Evolutionary conservation across 192 early-diverging fungal genomes (phyloP), one percentile per base, ranked within the genome.

Genomic region (Coemansia sp.): DNA sequence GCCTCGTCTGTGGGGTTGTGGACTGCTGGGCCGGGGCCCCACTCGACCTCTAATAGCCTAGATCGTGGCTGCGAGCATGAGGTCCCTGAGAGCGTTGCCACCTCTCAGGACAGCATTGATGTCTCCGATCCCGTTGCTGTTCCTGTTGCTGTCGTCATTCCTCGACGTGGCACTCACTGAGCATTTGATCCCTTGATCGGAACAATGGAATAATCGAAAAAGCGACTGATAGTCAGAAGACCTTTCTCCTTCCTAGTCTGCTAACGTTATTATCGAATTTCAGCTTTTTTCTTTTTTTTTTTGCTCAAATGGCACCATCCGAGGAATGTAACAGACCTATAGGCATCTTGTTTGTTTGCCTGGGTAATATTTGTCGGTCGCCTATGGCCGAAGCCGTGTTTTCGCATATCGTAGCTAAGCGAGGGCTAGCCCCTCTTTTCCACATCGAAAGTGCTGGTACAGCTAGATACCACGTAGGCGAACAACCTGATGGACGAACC

Each of bases 311-410:
- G 56, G 34, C 56, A 18, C 34, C 9, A 34, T 31, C 26, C 16
- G 33, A 1, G 31, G 26, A 31, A 1, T 9, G 56, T 18, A 35
- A 20, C 37, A 35, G 38, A 36, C 63, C 59, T 48, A 74, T 56
- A 8, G 36, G 58, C 31, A 86, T 88, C 34, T 74, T 86, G n/a
- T 86, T 88, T 56, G 78, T 86, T 23, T 86, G 86, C 53, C 77
- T 88, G 51, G 93, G 93, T 62, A 95, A 95, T 77, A 95, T 95
- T 60, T 95, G 92, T 83, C 86, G 93, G 38, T 89, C 87, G 6
- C 92, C 93, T 5, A 98, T 96, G 96, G 94, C 94, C 40, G 94
- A 94, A 73, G 95, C 95, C 7, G 96, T 96, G 9, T 97, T 99
- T 71, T 73, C 79, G 1, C 84, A 91, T 62, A 83, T 79, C 21